Percentiles rank a stretch among this genome's conserved stretches.
Conservation (phyloP, 441 rosid species). For the Gossypium trilobum region DNA sequence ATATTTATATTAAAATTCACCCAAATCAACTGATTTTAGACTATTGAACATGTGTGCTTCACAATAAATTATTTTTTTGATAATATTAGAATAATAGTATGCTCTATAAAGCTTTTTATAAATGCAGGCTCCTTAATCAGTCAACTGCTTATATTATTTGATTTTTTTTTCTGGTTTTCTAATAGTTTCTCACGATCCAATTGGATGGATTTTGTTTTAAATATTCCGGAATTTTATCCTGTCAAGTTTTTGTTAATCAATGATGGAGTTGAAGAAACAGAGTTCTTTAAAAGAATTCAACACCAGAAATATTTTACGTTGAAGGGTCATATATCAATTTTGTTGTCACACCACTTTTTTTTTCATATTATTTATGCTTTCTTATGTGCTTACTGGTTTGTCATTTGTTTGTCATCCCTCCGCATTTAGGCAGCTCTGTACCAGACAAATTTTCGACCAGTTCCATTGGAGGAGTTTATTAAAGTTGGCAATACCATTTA, state of each 20-base stretch:
- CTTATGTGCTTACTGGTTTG: not conserved
- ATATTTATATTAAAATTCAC: not conserved
- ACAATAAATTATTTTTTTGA: not conserved
- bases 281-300: slow-evolving; percentile 8
- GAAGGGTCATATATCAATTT: not conserved
- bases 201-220: not conserved
- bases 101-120: not conserved
- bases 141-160: not conserved
- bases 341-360: not conserved
- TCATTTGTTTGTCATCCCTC: slow-evolving; percentile 11
- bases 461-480: slow-evolving; percentile 84
- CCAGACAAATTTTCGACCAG: slow-evolving; percentile 91
- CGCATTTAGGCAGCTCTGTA: slow-evolving; percentile 78
- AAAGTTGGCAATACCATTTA: slow-evolving; percentile 84
- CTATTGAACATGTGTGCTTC: not conserved
- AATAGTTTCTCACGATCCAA: not conserved
- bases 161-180: not conserved
- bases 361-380: slow-evolving; percentile 1
- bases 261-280: not conserved
- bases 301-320: not conserved
- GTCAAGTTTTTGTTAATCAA: slow-evolving; percentile 7
- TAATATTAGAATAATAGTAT: not conserved
- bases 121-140: not conserved
- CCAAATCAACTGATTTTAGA: slow-evolving; percentile 1
- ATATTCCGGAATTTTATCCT: not conserved